Evolutionary conservation across 2,329 filamentous ascomycete species (phyloP), one percentile per base, ranked within the genome.

Genomic region (Nannizzia gypsea): DNA sequence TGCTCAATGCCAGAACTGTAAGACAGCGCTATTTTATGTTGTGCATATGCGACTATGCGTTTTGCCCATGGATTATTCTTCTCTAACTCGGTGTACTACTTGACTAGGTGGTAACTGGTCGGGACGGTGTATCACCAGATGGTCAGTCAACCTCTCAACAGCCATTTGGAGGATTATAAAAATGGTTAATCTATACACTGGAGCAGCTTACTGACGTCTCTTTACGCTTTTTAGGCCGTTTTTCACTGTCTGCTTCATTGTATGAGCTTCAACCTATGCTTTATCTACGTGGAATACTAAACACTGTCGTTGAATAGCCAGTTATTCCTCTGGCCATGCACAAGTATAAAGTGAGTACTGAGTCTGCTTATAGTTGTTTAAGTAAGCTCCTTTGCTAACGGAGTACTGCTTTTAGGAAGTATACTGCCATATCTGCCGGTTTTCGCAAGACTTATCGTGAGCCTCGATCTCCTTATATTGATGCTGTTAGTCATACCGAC

Each of bases 311-410:
- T 48, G 15, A 13, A 11, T 58, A 68, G 67, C 71, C 71, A 5
- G 58, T 71, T 22, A 64, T 72, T 34, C 71, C 71, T 8, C 65
- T 72, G 9, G 65, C 70, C 17, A 63, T 63, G 13, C 64, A 67
- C 60, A 72, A 71, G 55, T 68, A 71, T 57, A 82, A 84, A 69
- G 85, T 87, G 78, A 57, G 60, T 20, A 31, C 9, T 42, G 17
- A 40, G 20, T 20, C n/a, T 58, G n/a, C 34, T 38, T 5, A 17
- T 31, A 6, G 11, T 54, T 31, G 44, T 1, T n/a, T 2, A 28
- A 28, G 34, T 54, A 40, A 26, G 38, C 13, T n/a, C n/a, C 11
- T 54, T 59, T 58, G 26, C 13, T 54, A 17, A n/a, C 36, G 40
- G 34, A 20, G 1, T 31, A 34, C 52, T 15, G 6, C 5, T 55